Conservation (phyloP, 1,139 yeast species). For the Pichia sp. region DNA sequence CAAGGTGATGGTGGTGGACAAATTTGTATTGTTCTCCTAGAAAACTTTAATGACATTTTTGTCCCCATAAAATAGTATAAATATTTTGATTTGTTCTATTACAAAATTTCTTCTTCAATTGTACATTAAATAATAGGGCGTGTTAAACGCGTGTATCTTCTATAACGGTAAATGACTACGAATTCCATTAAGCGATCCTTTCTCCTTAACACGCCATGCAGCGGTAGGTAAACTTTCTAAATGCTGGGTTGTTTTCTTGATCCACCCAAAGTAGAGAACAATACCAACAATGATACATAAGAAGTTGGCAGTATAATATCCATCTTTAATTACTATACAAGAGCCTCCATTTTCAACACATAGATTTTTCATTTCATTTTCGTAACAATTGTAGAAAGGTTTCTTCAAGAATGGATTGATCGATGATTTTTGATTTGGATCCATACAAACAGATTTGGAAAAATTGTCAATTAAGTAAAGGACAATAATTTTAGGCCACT, state of each 20-base stretch:
- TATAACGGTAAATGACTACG: conserved; percentile 13
- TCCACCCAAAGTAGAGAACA: conserved; percentile 58
- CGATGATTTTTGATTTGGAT: conserved; percentile 1
- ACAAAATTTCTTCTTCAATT: background rate
- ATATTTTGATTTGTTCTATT: no score
- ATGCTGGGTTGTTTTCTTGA: conserved; percentile 48
- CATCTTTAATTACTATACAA: conserved; percentile 57
- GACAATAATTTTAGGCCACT: conserved; percentile 87
- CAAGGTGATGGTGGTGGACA: conserved; percentile 29
- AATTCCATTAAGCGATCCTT: conserved; percentile 9
- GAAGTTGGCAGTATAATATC: conserved; percentile 72
- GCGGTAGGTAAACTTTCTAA: conserved; percentile 57
- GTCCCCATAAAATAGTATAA: conserved; percentile 8
- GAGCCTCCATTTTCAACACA: conserved; percentile 52
- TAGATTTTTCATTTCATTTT: conserved; percentile 36
- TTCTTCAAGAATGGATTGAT: conserved; percentile 27
- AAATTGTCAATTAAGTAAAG: conserved; percentile 73
- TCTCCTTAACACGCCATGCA: conserved; percentile 55
- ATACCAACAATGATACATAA: conserved; percentile 66
- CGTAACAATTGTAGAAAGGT: conserved; percentile 34
- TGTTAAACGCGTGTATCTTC: background rate
- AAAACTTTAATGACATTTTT: conserved; percentile 24
- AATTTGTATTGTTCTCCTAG: conserved; percentile 26
- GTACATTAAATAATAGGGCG: background rate
- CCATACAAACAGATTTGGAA: conserved; percentile 56